Conservation (phyloP, 441 rosid species). For the Raphanus hybrid region DNA sequence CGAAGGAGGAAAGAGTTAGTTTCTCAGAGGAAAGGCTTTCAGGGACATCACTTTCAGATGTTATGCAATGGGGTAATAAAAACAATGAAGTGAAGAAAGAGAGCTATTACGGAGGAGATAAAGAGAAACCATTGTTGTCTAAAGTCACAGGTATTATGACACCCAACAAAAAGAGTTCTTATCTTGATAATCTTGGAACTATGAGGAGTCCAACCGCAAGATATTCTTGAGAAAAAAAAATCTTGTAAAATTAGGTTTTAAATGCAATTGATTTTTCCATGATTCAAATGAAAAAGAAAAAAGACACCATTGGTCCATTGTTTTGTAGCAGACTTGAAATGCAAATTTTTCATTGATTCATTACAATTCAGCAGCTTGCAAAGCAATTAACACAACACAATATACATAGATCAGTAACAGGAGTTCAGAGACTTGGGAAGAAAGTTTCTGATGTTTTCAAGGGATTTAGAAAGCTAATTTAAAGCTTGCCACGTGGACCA, state of each 20-base stretch:
- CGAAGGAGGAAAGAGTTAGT: conserved; percentile 29
- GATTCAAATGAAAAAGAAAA: conserved; percentile 20
- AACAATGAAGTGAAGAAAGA: conserved; percentile 51
- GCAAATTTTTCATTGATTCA: conserved; percentile 23
- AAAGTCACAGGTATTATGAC: conserved; percentile 53
- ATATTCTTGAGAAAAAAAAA: conserved; percentile 48
- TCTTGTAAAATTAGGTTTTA: conserved; percentile 37
- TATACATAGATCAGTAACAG: conserved; percentile 25
- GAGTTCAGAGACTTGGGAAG: conserved; percentile 23
- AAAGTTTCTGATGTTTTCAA: conserved; percentile 26
- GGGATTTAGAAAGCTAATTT: conserved; percentile 39
- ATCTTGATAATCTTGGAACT: conserved; percentile 73
- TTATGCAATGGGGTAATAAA: conserved; percentile 80
- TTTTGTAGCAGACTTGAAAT: conserved; percentile 35
- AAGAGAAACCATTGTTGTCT: conserved; percentile 37
- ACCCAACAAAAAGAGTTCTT: conserved; percentile 62
- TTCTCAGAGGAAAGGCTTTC: conserved; percentile 41
- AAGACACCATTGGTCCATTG: conserved; percentile 17
- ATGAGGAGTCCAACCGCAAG: conserved; percentile 86
- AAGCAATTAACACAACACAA: conserved; percentile 34
- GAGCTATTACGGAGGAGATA: conserved; percentile 22
- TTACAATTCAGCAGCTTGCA: conserved; percentile 18
- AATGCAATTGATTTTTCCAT: conserved; percentile 14
- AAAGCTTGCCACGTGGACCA: conserved; percentile 93
- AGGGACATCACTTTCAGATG: conserved; percentile 71